phyloP scores from a whole-genome alignment of 306 rosid genomes.

The Cucurbita ficifolia region DNA sequence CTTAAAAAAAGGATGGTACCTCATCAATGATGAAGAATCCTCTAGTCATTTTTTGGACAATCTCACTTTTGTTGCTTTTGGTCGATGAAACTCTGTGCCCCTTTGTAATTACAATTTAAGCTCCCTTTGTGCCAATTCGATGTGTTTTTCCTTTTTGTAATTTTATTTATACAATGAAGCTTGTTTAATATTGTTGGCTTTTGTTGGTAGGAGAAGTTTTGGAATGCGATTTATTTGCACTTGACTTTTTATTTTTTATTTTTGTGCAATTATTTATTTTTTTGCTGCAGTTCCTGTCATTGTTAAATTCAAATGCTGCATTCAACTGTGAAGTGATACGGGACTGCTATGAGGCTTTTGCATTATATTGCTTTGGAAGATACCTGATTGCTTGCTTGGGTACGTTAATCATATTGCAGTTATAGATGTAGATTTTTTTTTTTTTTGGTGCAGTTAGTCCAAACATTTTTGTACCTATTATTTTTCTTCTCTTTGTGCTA shows the following conservation, averaged over 20 bases:
- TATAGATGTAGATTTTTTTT: background rate
- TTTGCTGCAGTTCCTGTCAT: slow-evolving; percentile 69
- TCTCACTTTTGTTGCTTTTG: background rate
- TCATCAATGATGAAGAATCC: background rate
- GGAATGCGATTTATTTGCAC: background rate
- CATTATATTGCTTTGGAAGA: slow-evolving; percentile 94
- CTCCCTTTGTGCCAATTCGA: background rate
- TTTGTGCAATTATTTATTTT: background rate
- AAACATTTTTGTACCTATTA: background rate
- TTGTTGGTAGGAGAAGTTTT: background rate
- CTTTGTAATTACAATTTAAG: background rate
- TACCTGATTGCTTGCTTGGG: slow-evolving; percentile 96
- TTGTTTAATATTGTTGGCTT: background rate
- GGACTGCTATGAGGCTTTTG: slow-evolving; percentile 98
- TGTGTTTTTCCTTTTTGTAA: background rate
- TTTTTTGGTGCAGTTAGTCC: background rate
- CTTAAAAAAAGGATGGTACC: background rate
- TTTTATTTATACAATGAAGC: background rate
- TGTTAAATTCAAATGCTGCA: slow-evolving; percentile 77
- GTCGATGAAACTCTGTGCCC: background rate
- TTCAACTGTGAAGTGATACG: slow-evolving; percentile 87
- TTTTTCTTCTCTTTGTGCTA: background rate
- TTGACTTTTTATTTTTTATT: background rate
- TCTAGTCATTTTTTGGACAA: background rate
- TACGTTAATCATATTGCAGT: slow-evolving; percentile 21